Conservation (phyloP, 306 rosid species). For the Bauhinia variegata region DNA sequence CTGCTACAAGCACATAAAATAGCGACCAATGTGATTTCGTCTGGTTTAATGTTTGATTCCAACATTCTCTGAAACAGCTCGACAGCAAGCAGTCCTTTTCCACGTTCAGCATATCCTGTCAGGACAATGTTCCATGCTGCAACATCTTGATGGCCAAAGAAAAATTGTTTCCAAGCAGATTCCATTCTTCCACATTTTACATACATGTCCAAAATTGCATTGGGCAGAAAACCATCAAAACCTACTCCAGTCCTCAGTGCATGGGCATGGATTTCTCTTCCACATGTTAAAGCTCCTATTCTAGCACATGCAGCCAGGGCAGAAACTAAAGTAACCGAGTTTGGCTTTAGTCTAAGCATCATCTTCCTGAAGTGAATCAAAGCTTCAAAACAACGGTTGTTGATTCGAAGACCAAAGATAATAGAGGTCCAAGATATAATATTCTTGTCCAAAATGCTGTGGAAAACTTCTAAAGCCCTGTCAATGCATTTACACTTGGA, state of each 20-base stretch:
- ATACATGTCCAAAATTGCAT: conserved; percentile 86
- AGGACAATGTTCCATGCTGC: conserved; percentile 84
- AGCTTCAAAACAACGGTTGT: conserved; percentile 70
- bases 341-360: conserved; percentile 66
- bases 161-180: conserved; percentile 76
- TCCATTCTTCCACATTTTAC: conserved; percentile 86
- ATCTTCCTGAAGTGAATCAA: conserved; percentile 75
- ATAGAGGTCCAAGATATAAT: conserved; percentile 86
- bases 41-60: conserved; percentile 57
- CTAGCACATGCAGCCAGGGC: conserved; percentile 75
- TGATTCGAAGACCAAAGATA: conserved; percentile 79
- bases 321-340: conserved; percentile 67
- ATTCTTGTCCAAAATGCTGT: conserved; percentile 60
- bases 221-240: conserved; percentile 74
- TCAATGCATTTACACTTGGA: conserved; percentile 79
- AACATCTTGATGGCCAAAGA: conserved; percentile 54
- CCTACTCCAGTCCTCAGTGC: conserved; percentile 79
- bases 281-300: conserved; percentile 79
- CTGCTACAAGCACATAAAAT: conserved; percentile 85
- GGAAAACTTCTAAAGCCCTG: conserved; percentile 78
- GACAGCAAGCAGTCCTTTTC: conserved; percentile 62
- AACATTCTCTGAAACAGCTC: conserved; percentile 68
- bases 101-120: conserved; percentile 76
- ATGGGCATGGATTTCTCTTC: conserved; percentile 92
- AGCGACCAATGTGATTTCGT: conserved; percentile 69